These are phyloP conservation scores for Ceratocystis harringtonii DNA, from an alignment of 2,329 filamentous ascomycete genomes.

Conservation along the genomic window DNA sequence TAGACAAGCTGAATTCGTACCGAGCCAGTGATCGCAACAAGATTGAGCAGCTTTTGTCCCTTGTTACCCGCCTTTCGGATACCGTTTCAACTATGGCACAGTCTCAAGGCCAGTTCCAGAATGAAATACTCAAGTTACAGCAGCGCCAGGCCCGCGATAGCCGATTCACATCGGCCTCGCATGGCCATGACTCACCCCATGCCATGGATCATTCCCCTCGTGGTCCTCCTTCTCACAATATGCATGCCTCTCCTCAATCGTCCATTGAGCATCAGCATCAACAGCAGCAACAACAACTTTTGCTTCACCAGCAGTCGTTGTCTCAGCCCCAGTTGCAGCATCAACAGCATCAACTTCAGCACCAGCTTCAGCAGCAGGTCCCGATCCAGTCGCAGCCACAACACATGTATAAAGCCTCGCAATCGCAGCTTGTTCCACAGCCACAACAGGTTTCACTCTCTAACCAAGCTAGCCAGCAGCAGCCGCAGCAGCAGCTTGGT, in stretches of 20 bases:
- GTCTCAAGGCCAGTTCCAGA: conserved; percentile 54
- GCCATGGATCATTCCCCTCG: conserved; percentile 17
- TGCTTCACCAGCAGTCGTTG: conserved; percentile 28
- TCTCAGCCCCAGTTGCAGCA: conserved; percentile 50
- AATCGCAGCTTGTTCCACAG: conserved; percentile 19
- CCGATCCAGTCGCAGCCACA: conserved; percentile 16
- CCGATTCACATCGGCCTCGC: conserved; percentile 15
- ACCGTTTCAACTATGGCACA: conserved; percentile 56
- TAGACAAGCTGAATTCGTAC: conserved; percentile 37
- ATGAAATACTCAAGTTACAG: conserved; percentile 44
- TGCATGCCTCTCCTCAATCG: conserved; percentile 17
- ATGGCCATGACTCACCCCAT: conserved; percentile 16
- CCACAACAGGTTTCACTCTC: conserved; percentile 18
- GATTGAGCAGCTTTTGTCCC: conserved; percentile 55
- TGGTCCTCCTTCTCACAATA: conserved; percentile 18
- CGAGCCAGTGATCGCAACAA: conserved; percentile 41
- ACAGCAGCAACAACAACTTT: conserved; percentile 21
- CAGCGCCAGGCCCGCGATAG: conserved; percentile 17
- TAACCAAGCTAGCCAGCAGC: conserved; percentile 20
- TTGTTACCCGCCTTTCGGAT: conserved; percentile 51
- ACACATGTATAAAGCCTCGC: conserved; percentile 18
- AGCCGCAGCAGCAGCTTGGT: background rate
- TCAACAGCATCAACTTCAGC: conserved; percentile 25
- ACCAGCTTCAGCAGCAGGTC: conserved; percentile 33
- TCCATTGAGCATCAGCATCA: conserved; percentile 24